Base-by-base conservation (phyloP, 371 early-diverging fungal genomes). In the Apophysomyces ossiformis region DNA sequence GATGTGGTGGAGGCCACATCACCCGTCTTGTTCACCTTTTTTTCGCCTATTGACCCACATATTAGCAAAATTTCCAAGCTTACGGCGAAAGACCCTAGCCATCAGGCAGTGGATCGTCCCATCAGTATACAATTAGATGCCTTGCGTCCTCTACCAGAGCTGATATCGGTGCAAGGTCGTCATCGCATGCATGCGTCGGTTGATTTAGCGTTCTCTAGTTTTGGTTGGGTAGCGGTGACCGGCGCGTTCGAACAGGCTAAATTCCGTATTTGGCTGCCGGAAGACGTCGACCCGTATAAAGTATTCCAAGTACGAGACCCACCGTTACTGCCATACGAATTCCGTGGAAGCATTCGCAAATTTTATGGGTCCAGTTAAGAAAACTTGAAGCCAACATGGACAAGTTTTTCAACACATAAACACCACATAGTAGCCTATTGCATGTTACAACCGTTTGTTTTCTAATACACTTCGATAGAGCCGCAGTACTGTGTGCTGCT, bases 191-290 rank as follows among this genome's bases (percentile, higher is more conserved):
- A 81, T 56, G 87, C 88, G 3, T 69, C 83, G 1, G 66, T 81
- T 15, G 91, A 91, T 60, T 72, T 91, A 15, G 85, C 83, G 13
- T 86, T 90, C 79, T 75, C 87, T 4, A 87, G 91, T 44, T 67
- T 86, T n/a, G 90, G 91, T 9, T 91, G 91, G 91, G 65, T 88
- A 13, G 79, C 90, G 9, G 62, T 91, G 32, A 73, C 84, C 5
- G 90, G 91, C 15, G 60, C 62, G 46, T 86, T 86, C 69, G 71
- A 77, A 8, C 26, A 68, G 4, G 88, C 87, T 1, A 74, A 68
- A 37, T 74, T 89, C 39, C 68, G 75, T 36, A 76, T 85, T 3
- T 84, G 82, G 76, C 71, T 89, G 38, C 87, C 90, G 8, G 68
- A 78, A 56, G 83, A 82, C 1, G 63, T 72, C 1, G 63, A 77